Conservation (phyloP, 306 rosid species). For the Ammopiptanthus mongolicus region DNA sequence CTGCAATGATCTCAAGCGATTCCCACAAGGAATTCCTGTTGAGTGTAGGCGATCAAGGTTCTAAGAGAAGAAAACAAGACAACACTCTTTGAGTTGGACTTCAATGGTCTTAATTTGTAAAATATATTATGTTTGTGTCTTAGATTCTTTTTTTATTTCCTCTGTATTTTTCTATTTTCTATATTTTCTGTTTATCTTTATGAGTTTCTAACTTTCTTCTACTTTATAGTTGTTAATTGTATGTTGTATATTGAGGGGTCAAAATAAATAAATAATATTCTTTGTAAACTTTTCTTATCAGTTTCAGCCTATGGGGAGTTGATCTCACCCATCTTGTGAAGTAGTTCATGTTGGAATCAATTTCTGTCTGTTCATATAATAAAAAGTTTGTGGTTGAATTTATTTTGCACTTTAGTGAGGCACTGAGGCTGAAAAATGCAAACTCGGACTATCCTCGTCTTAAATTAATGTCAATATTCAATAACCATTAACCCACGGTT, state of each 20-base stretch:
- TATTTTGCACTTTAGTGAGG: neutral
- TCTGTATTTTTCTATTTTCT: neutral
- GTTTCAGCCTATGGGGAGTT: neutral
- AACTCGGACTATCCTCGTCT: neutral
- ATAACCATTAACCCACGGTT: neutral
- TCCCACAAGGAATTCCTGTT: conserved; percentile 47
- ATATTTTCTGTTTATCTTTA: neutral
- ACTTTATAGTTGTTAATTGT: conserved; percentile 10
- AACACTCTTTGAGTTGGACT: neutral
- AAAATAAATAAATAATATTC: conserved; percentile 21
- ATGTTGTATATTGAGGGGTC: neutral
- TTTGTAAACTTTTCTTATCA: neutral
- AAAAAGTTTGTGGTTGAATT: neutral
- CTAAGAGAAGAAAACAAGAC: conserved; percentile 4
- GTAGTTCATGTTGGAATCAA: neutral
- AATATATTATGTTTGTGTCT: conserved; percentile 4
- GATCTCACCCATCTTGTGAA: neutral
- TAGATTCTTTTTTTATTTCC: conserved; percentile 17
- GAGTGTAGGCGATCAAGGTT: conserved; percentile 31
- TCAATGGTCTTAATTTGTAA: conserved; percentile 14
- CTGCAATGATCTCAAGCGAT: conserved; percentile 40
- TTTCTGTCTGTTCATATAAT: neutral
- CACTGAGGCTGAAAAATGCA: neutral
- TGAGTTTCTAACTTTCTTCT: neutral
- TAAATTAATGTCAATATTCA: neutral